Percentiles rank a stretch among this genome's conserved stretches.
phyloP scores from a whole-genome alignment of 768 basidiomycete species.

The Trametes cinnabarina region DNA sequence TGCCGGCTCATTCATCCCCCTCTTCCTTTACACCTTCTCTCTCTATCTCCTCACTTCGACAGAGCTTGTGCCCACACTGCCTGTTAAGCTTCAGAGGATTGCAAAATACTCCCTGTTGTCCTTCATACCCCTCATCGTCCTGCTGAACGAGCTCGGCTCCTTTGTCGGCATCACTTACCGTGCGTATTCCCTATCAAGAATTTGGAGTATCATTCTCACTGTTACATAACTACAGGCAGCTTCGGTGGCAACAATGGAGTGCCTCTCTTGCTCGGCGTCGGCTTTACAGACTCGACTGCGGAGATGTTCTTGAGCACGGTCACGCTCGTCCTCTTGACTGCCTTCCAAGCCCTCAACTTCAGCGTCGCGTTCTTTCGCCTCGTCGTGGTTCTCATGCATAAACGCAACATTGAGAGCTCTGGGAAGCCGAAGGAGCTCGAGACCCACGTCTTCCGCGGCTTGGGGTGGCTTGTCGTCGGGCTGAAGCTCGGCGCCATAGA shows the following conservation, averaged over 20 bases:
- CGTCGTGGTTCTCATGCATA: constrained; percentile 45
- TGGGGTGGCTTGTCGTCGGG: constrained; percentile 62
- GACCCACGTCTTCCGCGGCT: constrained; percentile 50
- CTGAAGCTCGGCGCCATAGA: constrained; percentile 65
- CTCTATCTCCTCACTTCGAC: constrained; percentile 54
- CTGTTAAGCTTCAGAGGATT: constrained; percentile 45
- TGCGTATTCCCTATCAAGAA: constrained; percentile 33
- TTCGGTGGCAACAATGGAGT: constrained; percentile 2
- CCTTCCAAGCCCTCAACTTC: constrained; percentile 59
- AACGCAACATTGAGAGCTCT: constrained; percentile 49
- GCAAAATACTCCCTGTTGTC: constrained; percentile 45
- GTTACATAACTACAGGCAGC: not conserved
- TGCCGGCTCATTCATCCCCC: constrained; percentile 60
- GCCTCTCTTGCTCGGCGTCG: constrained; percentile 31
- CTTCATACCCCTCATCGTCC: constrained; percentile 55
- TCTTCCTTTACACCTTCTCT: constrained; percentile 62
- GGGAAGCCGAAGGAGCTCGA: constrained; percentile 32
- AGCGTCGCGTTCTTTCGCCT: constrained; percentile 59
- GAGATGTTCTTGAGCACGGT: constrained; percentile 59
- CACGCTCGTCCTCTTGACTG: constrained; percentile 57
- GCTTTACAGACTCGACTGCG: constrained; percentile 41
- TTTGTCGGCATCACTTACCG: constrained; percentile 59
- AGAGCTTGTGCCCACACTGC: constrained; percentile 53
- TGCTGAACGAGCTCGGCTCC: constrained; percentile 59
- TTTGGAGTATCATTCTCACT: not conserved